Conservation (phyloP, 108 stramenopile genomes). For the Cyclotella baltica region DNA sequence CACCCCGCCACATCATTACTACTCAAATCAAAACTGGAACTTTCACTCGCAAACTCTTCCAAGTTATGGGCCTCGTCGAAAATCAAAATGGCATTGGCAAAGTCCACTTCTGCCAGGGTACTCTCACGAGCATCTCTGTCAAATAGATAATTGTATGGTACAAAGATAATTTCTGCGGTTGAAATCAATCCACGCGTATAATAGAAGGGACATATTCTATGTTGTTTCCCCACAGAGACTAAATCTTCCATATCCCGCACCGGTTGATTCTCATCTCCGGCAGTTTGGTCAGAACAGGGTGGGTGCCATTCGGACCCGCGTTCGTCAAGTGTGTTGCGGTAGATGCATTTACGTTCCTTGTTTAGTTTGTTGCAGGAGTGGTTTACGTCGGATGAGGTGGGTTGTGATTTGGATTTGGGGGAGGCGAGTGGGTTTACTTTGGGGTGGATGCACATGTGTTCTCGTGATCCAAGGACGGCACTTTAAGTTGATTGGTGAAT, state of each 20-base stretch:
- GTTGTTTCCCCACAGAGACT: constrained; percentile 72
- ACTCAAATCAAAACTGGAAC: constrained; percentile 92
- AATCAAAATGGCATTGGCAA: constrained; percentile 91
- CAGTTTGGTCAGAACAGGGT: neutral
- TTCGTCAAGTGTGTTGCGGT: constrained; percentile 80
- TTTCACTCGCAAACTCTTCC: constrained; percentile 95
- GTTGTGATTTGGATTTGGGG: neutral
- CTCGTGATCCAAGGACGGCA: constrained; percentile 93
- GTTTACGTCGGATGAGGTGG: constrained; percentile 66
- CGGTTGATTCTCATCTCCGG: constrained; percentile 57
- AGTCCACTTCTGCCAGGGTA: constrained; percentile 78
- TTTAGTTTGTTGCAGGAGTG: constrained; percentile 84
- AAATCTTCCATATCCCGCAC: constrained; percentile 98
- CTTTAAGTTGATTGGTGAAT: neutral
- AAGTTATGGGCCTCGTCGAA: constrained; percentile 99
- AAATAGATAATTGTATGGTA: constrained; percentile 99
- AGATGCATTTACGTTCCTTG: constrained; percentile 83
- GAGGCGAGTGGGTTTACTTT: constrained; percentile 71
- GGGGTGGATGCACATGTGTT: constrained; percentile 97
- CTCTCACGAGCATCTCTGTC: constrained; percentile 85
- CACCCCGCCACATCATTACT: constrained; percentile 87
- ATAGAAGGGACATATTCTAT: constrained; percentile 95
- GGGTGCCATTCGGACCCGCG: neutral
- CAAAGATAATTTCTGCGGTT: constrained; percentile 91
- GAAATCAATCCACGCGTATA: constrained; percentile 76